These are phyloP conservation scores for Chlamydomonas reinhardtii DNA, from an alignment of 163 green algal genomes.

Conservation along the genomic window DNA sequence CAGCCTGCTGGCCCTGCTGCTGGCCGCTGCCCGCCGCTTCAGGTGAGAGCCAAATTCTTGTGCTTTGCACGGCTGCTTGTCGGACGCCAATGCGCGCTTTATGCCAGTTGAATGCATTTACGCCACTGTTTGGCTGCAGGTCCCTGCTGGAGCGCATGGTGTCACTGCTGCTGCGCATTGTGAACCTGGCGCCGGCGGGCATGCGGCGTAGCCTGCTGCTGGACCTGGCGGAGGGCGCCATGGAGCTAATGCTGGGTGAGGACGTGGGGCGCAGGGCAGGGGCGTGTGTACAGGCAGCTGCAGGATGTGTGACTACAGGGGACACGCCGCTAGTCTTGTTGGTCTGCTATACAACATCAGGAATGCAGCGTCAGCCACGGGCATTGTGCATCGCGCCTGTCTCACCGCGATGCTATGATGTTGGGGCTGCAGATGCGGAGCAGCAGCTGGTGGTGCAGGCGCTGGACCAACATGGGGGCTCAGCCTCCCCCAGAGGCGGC, in stretches of 20 bases:
- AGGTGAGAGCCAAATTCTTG: background rate
- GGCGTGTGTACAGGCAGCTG: background rate
- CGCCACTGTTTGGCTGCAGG: background rate
- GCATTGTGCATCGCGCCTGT: too few relatives aligned
- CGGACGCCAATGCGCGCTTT: too few relatives aligned
- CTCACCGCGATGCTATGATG: too few relatives aligned
- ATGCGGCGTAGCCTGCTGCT: background rate
- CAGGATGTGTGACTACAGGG: too few relatives aligned
- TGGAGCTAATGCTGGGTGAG: constrained; percentile 40
- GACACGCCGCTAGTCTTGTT: too few relatives aligned
- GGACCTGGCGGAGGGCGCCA: constrained; percentile 25
- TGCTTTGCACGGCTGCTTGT: background rate
- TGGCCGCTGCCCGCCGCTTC: constrained; percentile 3
- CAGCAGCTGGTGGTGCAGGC: constrained; percentile 30
- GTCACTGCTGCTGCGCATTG: constrained; percentile 3
- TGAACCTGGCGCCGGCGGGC: background rate
- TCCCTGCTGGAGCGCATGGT: constrained; percentile 11
- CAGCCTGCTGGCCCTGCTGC: constrained; percentile 7
- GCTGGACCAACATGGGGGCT: background rate
- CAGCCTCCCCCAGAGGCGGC: too few relatives aligned
- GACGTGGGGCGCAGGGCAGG: background rate
- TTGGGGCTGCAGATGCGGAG: constrained; percentile 23
- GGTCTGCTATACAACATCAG: too few relatives aligned
- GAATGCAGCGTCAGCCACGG: too few relatives aligned
- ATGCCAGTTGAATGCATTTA: too few relatives aligned